Evolutionary conservation across 2,329 filamentous ascomycete genomes (phyloP).

Genomic region (Blastomyces silverae): DNA sequence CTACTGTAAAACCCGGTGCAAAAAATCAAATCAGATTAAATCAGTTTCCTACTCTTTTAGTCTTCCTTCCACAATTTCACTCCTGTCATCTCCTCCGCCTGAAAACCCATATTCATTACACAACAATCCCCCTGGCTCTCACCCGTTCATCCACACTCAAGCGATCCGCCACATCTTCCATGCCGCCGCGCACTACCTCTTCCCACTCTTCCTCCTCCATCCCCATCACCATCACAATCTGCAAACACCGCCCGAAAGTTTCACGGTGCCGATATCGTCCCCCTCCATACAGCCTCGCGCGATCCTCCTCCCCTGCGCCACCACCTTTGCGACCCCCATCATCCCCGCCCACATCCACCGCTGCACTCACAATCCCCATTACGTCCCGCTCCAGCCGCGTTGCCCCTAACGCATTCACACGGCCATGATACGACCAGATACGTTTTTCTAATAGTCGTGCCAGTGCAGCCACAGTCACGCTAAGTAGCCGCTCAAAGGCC

Average conservation of each 20-base stretch:
- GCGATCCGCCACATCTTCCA: conserved; percentile 54
- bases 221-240: conserved; percentile 79
- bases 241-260: conserved; percentile 64
- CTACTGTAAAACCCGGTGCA: background rate
- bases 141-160: conserved; percentile 67
- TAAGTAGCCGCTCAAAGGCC: conserved; percentile 69
- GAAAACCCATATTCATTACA: conserved; percentile 10
- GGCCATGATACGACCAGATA: conserved; percentile 70
- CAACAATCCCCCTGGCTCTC: conserved; percentile 63
- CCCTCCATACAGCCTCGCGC: conserved; percentile 48
- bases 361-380: conserved; percentile 58
- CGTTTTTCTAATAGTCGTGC: conserved; percentile 77
- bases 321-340: conserved; percentile 27
- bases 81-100: background rate
- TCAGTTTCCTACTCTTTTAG: background rate
- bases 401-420: conserved; percentile 73
- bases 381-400: conserved; percentile 80
- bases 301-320: conserved; percentile 3
- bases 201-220: conserved; percentile 98
- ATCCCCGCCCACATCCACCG: conserved; percentile 36
- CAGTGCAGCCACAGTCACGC: conserved; percentile 66
- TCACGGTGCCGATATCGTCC: conserved; percentile 71
- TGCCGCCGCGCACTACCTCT: conserved; percentile 53
- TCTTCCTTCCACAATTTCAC: background rate
- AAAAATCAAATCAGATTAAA: background rate